Percentiles rank a stretch among this genome's conserved stretches.
These are phyloP conservation scores for Globisporangium rhizosaccharum DNA, from an alignment of 352 stramenopile species.

Conservation along the genomic window DNA sequence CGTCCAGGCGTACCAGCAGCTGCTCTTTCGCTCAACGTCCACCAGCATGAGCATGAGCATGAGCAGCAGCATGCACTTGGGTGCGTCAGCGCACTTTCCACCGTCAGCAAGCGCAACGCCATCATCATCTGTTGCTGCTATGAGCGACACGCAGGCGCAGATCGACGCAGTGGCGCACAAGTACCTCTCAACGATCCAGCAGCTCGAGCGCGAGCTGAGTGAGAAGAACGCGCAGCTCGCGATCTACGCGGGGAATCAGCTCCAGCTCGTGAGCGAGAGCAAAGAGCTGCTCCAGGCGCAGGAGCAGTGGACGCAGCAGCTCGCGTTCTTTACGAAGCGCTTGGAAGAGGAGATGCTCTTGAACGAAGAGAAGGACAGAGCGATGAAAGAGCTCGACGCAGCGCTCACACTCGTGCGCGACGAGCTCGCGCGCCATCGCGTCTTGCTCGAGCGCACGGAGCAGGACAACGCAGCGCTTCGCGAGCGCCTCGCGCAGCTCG, in stretches of 20 bases:
- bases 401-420: constrained; percentile 40
- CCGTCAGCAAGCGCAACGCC: not conserved
- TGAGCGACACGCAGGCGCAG: constrained; percentile 13
- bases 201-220: constrained; percentile 62
- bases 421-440: constrained; percentile 52
- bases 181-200: constrained; percentile 62
- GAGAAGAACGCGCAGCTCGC: constrained; percentile 59
- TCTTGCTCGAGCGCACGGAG: constrained; percentile 49
- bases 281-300: constrained; percentile 66
- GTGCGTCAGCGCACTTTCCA: constrained; percentile 9
- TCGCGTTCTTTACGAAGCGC: constrained; percentile 46
- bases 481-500: constrained; percentile 33
- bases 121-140: too few relatives aligned
- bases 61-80: constrained; percentile 14
- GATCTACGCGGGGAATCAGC: constrained; percentile 44
- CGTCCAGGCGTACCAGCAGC: constrained; percentile 63
- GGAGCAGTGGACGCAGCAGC: constrained; percentile 49
- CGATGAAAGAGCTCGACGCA: constrained; percentile 57
- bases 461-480: constrained; percentile 31
- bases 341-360: constrained; percentile 61
- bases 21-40: constrained; percentile 32
- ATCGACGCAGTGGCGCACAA: constrained; percentile 27
- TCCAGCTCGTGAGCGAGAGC: constrained; percentile 64
- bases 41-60: constrained; percentile 15
- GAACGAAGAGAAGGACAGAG: constrained; percentile 60